phyloP scores from a whole-genome alignment of 768 basidiomycete species.

The Xerocomus spinulosus region DNA sequence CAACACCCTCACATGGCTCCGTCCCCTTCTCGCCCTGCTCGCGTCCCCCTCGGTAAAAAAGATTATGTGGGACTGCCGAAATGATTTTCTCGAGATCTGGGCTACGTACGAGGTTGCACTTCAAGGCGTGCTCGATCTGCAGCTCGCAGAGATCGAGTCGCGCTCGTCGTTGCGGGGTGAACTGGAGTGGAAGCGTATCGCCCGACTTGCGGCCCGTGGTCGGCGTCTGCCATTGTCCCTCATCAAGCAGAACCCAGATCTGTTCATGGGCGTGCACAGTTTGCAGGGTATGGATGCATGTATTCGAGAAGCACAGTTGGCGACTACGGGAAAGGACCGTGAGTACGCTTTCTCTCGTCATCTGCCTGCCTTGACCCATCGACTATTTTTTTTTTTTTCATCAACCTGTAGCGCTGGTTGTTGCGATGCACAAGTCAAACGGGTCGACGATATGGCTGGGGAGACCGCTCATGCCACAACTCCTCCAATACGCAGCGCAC shows the following conservation, averaged over 20 bases:
- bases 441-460: slow-evolving; percentile 31
- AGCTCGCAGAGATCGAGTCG: slow-evolving; percentile 36
- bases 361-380: background rate
- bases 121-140: slow-evolving; percentile 36
- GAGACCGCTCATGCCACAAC: slow-evolving; percentile 34
- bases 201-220: slow-evolving; percentile 23
- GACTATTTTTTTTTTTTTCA: background rate
- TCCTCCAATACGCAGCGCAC: slow-evolving; percentile 40
- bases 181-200: slow-evolving; percentile 23
- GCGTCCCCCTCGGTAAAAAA: slow-evolving; percentile 29
- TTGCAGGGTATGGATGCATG: slow-evolving; percentile 36
- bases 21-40: slow-evolving; percentile 27
- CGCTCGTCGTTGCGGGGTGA: slow-evolving; percentile 25
- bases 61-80: slow-evolving; percentile 41
- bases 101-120: slow-evolving; percentile 27
- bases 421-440: slow-evolving; percentile 33
- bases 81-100: slow-evolving; percentile 37
- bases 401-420: slow-evolving; percentile 32
- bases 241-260: slow-evolving; percentile 20
- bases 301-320: slow-evolving; percentile 23
- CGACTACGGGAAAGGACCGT: slow-evolving; percentile 33
- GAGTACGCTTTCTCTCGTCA: slow-evolving; percentile 6
- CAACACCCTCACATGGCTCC: slow-evolving; percentile 18
- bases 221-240: slow-evolving; percentile 22
- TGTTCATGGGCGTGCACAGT: slow-evolving; percentile 31